phyloP scores from a whole-genome alignment of 306 rosid species.

The Cicer judaicum region DNA sequence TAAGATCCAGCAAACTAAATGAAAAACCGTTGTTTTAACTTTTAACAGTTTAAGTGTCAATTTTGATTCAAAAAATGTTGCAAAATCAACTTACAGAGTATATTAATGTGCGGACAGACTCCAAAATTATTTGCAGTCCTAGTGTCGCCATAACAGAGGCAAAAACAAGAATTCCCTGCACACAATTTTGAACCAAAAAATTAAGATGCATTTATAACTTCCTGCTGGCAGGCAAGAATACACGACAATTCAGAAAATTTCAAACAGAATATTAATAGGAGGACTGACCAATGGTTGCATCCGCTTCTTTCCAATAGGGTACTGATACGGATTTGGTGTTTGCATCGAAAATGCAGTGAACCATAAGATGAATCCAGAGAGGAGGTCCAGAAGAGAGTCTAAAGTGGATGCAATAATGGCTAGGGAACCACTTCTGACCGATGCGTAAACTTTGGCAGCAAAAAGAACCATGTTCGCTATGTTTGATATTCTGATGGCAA shows the following conservation, averaged over 20 bases:
- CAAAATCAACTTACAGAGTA: conserved; percentile 64
- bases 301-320: conserved; percentile 95
- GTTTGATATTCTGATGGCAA: conserved; percentile 93
- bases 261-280: conserved; percentile 28
- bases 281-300: conserved; percentile 93
- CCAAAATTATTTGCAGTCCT: conserved; percentile 96
- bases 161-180: conserved; percentile 97
- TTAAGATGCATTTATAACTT: conserved; percentile 4
- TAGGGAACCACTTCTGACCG: conserved; percentile 88
- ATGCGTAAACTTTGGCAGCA: conserved; percentile 90
- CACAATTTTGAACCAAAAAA: conserved; percentile 34
- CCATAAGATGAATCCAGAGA: conserved; percentile 97
- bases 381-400: conserved; percentile 96
- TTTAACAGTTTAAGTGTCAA: neutral
- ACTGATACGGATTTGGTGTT: conserved; percentile 95
- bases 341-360: conserved; percentile 99
- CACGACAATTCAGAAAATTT: neutral
- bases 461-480: conserved; percentile 92
- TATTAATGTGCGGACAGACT: conserved; percentile 73
- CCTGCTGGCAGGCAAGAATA: conserved; percentile 3
- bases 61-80: conserved; percentile 17
- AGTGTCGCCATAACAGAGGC: conserved; percentile 99
- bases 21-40: neutral
- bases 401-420: conserved; percentile 97
- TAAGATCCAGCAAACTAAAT: conserved; percentile 9